Evolutionary conservation across 2,329 filamentous ascomycete species (phyloP).

Genomic region (Penicillium italicum): DNA sequence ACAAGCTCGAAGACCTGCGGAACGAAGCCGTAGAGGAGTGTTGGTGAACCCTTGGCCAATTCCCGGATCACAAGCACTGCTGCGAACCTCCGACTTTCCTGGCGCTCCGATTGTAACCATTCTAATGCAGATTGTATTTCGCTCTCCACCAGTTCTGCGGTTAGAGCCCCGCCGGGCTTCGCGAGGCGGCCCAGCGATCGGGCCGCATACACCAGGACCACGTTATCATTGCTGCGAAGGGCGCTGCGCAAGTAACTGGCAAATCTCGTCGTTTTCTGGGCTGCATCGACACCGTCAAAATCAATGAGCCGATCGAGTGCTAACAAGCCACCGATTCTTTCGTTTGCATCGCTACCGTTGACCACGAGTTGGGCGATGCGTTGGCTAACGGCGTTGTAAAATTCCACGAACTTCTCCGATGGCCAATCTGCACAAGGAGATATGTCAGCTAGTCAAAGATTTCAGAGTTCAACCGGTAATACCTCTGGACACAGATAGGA

Average conservation of each 20-base stretch:
- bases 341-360: constrained; percentile 79
- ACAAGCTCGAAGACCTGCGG: constrained; percentile 94
- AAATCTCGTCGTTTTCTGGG: constrained; percentile 90
- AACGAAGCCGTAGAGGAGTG: constrained; percentile 91
- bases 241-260: constrained; percentile 85
- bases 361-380: constrained; percentile 71
- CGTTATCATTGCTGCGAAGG: constrained; percentile 83
- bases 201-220: constrained; percentile 85
- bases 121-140: constrained; percentile 95
- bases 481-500: constrained; percentile 48
- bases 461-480: constrained; percentile 2
- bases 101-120: constrained; percentile 91
- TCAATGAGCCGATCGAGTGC: constrained; percentile 91
- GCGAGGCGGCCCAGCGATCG: constrained; percentile 86
- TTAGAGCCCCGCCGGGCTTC: constrained; percentile 85
- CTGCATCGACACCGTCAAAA: constrained; percentile 91
- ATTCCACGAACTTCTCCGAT: constrained; percentile 71
- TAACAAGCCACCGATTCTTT: constrained; percentile 86
- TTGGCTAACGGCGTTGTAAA: constrained; percentile 64
- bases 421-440: constrained; percentile 60
- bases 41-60: constrained; percentile 86
- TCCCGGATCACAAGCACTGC: constrained; percentile 89
- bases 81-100: constrained; percentile 89
- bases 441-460: constrained; percentile 11
- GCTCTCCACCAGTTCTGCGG: constrained; percentile 91